Conservation (phyloP, 139 green algal genomes). For the Desmodesmus armatus region DNA sequence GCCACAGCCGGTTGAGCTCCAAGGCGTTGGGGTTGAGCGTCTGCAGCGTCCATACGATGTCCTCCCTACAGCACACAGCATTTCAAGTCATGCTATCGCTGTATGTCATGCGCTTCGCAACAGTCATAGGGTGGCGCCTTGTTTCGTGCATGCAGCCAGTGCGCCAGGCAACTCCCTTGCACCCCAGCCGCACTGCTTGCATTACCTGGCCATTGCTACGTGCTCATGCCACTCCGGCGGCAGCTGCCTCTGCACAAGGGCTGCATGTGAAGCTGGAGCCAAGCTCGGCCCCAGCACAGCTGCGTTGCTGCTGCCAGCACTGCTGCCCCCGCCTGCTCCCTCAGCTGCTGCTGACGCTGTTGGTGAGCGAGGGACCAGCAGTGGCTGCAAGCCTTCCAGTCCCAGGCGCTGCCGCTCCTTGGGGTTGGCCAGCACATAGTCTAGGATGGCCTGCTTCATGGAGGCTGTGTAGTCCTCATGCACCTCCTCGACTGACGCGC, state of each 20-base stretch:
- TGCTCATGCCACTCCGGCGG: conserved; percentile 60
- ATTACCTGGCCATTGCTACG: conserved; percentile 60
- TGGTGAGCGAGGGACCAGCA: conserved; percentile 50
- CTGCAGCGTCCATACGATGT: conserved; percentile 84
- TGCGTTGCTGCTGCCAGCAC: background rate
- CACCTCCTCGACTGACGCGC: conserved; percentile 66
- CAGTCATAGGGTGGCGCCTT: too few species aligned
- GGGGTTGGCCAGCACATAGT: conserved; percentile 68
- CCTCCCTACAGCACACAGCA: conserved; percentile 49
- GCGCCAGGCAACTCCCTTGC: too few species aligned
- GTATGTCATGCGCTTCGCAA: too few species aligned
- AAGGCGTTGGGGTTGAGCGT: conserved; percentile 77
- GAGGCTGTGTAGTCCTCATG: conserved; percentile 67
- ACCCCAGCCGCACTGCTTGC: too few species aligned
- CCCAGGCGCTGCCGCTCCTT: conserved; percentile 70
- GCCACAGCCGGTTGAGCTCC: conserved; percentile 76
- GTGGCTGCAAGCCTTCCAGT: conserved; percentile 61
- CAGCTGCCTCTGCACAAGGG: conserved; percentile 49
- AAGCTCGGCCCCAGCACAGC: conserved; percentile 21
- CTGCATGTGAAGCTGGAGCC: conserved; percentile 13
- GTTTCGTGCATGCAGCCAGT: too few species aligned
- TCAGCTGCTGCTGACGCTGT: background rate
- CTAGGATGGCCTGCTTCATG: conserved; percentile 73
- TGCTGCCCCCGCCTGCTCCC: too few species aligned
- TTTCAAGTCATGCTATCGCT: too few species aligned